Evolutionary conservation across 345 rosid genomes (phyloP).

Genomic region (Aurinia saxatilis): DNA sequence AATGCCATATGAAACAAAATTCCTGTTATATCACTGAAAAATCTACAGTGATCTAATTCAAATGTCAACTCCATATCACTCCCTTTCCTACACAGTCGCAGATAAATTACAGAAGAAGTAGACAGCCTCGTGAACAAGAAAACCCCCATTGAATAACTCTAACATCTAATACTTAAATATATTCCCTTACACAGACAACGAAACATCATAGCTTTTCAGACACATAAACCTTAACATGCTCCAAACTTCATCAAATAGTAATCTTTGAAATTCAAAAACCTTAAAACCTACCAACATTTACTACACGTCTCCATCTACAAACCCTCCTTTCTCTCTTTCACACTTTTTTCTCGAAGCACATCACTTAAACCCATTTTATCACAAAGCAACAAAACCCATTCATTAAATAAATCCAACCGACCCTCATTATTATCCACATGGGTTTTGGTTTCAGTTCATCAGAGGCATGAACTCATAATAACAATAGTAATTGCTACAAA

Average conservation of each 20-base stretch:
- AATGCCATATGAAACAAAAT: background rate
- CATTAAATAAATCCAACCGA: slow-evolving; percentile 9
- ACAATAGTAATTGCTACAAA: slow-evolving; percentile 28
- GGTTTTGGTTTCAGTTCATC: slow-evolving; percentile 36
- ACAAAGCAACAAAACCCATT: background rate
- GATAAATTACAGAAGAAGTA: background rate
- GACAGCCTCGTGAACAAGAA: slow-evolving; percentile 5
- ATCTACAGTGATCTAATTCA: background rate
- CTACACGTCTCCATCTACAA: slow-evolving; percentile 16
- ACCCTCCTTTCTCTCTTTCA: slow-evolving; percentile 2
- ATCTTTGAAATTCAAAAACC: no score
- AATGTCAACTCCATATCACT: background rate
- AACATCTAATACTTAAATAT: background rate
- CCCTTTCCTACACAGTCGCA: background rate
- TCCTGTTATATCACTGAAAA: background rate
- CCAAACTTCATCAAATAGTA: background rate
- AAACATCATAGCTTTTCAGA: background rate
- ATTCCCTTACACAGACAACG: slow-evolving; percentile 13
- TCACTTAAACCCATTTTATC: background rate
- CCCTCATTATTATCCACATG: slow-evolving; percentile 34
- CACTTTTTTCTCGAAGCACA: background rate
- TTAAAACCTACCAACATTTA: slow-evolving; percentile 4
- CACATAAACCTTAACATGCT: slow-evolving; percentile 4
- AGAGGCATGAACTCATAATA: slow-evolving; percentile 55
- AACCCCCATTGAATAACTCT: background rate